Evolutionary conservation across 139 green algal species (phyloP), one percentile per base, ranked within the genome.

Genomic region (Chlorella ohadii): DNA sequence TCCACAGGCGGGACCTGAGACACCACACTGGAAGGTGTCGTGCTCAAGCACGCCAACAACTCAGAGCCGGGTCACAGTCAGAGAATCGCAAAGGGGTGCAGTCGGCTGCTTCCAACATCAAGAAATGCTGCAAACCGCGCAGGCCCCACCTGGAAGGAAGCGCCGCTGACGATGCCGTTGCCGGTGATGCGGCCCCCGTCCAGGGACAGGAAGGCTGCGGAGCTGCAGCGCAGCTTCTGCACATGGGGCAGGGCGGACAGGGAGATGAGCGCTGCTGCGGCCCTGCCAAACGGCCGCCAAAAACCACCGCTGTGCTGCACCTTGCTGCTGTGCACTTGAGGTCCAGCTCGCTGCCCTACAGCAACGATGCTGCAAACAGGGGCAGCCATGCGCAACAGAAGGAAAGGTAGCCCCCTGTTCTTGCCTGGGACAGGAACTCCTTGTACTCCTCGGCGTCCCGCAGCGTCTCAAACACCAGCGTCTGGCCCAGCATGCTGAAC

Each of bases 381-480:
- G n/a, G n/a, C n/a, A n/a, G n/a, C n/a, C n/a, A n/a, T n/a, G 13
- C 31, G 13, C 64, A 41, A 13, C 31, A 27, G 64, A 17, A 71
- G 7, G 0, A 41, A 22, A 19, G 11, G 51, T 13, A 23, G 15
- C 51, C 11, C 51, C 64, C 12, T 71, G 0, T 9, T n/a, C 64
- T 71, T 27, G n/a, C 31, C 19, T 74, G 67, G 3, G 83, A 80
- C 6, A 93, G 80, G 66, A 85, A 87, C 33, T 92, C 84, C 4
- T 89, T 75, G 88, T 96, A 96, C 1, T 66, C 75, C 16, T 88
- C 80, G 0, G 91, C 93, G 33, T 91, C 41, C 31, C 88, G 63
- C 55, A 95, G 74, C 0, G 82, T 91, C 84, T 96, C 90, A 86
- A 96, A 96, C 78, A 92, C 83, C 82, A 92, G 75, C 15, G 84